Evolutionary conservation across 2,329 filamentous ascomycete genomes (phyloP), one percentile per base, ranked within the genome.

Genomic region (Cercospora sp.): DNA sequence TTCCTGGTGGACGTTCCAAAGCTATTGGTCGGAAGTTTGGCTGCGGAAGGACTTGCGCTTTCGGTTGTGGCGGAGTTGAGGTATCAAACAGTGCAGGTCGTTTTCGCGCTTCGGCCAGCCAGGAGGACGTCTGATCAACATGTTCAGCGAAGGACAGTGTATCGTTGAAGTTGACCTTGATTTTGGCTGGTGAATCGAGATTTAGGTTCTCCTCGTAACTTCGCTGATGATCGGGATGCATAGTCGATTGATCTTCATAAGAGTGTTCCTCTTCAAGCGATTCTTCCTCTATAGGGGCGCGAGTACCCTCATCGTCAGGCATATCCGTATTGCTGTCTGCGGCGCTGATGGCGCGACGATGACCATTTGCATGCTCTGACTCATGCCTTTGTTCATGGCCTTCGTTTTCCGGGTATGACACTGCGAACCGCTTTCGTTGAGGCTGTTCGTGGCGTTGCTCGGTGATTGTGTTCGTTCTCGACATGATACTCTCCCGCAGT

Each of bases 141-240:
- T 64, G 48, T 8, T 57, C 53, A 23, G 51, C 53, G 42, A 59
- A 64, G 13, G 39, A 63, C 58, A 55, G 57, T 9, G 74, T 77
- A 59, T 79, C 77, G 48, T 77, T 76, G 71, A 79, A 79, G 53
- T 78, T 77, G 65, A 79, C 77, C 8, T 63, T 69, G 61, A 79
- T 72, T 58, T 78, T 79, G 36, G 72, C 72, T 7, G 78, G 77
- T 12, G 77, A 79, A 6, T 75, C 74, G 23, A 75, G 60, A 55
- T 79, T 79, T n/a, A 79, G 71, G 23, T 74, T 70, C 63, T 79
- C 78, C 64, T 78, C 74, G 68, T 79, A 79, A 71, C 77, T 78
- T 28, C 64, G 70, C 9, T 64, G 53, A 2, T 31, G 9, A 30
- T 58, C 30, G 23, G 33, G 12, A 7, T 64, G 69, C 5, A 66